A percentile compares a stretch with the other conserved stretches of the same genome.
These are phyloP conservation scores for Barnettozyma californica DNA, from an alignment of 805 yeast genomes.

Conservation along the genomic window DNA sequence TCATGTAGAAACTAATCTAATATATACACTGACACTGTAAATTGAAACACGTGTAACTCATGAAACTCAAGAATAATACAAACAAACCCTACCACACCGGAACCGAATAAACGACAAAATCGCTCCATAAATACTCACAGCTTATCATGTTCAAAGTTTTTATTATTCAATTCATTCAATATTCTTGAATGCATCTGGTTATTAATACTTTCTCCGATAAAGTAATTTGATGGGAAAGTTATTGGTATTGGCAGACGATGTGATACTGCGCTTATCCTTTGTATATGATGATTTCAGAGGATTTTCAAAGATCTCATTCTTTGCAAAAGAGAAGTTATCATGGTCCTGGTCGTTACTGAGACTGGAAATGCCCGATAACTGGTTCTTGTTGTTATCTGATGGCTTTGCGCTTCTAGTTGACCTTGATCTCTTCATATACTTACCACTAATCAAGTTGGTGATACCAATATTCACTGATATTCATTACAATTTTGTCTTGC, in stretches of 20 bases:
- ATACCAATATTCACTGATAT: too few species aligned
- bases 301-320: slow-evolving; percentile 1
- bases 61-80: neutral
- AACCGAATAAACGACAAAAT: neutral
- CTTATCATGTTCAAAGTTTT: neutral
- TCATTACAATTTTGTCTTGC: too few species aligned
- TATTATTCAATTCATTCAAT: neutral
- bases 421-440: slow-evolving; percentile 10
- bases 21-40: neutral
- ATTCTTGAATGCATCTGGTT: neutral
- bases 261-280: slow-evolving; percentile 16
- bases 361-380: slow-evolving; percentile 7
- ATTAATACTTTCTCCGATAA: slow-evolving; percentile 10
- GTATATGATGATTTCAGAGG: slow-evolving; percentile 11
- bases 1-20: neutral
- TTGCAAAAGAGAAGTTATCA: slow-evolving; percentile 9
- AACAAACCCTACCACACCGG: neutral
- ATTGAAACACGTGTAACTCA: neutral
- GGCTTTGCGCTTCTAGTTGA: slow-evolving; percentile 16
- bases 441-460: slow-evolving; percentile 36
- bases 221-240: slow-evolving; percentile 20
- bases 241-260: slow-evolving; percentile 16
- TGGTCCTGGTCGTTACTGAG: slow-evolving; percentile 1
- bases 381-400: slow-evolving; percentile 10
- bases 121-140: neutral